Evolutionary conservation across 768 basidiomycete species (phyloP), one percentile per base, ranked within the genome.

Genomic region (Suillus decipiens): DNA sequence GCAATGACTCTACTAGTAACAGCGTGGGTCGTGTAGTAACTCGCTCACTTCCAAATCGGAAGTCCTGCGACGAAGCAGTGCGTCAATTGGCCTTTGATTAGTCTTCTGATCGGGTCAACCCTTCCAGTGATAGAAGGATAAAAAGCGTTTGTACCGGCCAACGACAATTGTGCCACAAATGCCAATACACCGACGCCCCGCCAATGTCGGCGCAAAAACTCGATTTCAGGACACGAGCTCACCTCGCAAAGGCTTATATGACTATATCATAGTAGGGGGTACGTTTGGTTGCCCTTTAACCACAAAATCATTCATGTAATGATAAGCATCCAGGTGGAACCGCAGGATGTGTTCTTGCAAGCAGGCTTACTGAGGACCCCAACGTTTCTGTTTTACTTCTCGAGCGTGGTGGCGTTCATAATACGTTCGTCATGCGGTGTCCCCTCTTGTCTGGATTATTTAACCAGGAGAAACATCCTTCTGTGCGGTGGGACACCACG

Each of bases 261-360:
- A 67, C 64, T 62, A 62, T 51, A 59, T 67, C 37, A 62, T 67
- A 11, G 58, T 63, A 2, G 66, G 66, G 17, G 66, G 64, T 45
- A 45, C n/a, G 24, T 8, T 22, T 58, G 7, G 28, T 28, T 19
- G 9, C 10, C 11, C 15, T 15, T 42, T 33, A 9, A 58, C 10
- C 36, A 39, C n/a, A 8, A 42, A 19, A 22, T n/a, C 41, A 22
- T n/a, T n/a, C 19, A 33, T 55, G 31, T 37, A 14, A 39, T 17
- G 11, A n/a, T n/a, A 11, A 14, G 14, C 14, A 11, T 36, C 7
- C 45, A 45, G 79, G 79, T 33, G 79, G 79, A 19, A 79, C 79
- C 0, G 77, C 78, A 12, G 79, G 79, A 24, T 79, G 77, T 50
- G 76, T 75, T 12, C 66, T 81, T 6, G 79, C 79, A 5, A 68